phyloP scores from a whole-genome alignment of 2,329 filamentous ascomycete genomes.

The Calonectria naviculata region DNA sequence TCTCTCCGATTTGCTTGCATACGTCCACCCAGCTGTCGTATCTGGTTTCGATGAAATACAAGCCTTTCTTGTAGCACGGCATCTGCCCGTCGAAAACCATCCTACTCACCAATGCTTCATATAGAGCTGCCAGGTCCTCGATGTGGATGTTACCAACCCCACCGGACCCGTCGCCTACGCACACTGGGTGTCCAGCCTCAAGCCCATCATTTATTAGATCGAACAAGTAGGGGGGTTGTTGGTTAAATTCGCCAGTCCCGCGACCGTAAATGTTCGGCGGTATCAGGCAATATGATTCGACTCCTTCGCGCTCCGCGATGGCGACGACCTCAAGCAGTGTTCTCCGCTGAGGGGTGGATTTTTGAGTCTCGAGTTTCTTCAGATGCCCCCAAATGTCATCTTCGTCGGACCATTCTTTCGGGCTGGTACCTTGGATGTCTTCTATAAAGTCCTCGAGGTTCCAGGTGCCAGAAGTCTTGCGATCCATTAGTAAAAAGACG shows the following conservation, averaged over 20 bases:
- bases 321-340: conserved; percentile 7
- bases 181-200: background rate
- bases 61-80: background rate
- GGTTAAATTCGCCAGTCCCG: background rate
- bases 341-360: background rate
- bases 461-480: conserved; percentile 21
- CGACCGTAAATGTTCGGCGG: conserved; percentile 13
- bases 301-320: background rate
- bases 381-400: background rate
- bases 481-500: background rate
- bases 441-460: background rate
- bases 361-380: background rate
- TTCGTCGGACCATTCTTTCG: background rate
- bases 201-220: conserved; percentile 1
- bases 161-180: background rate
- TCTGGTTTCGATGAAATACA: conserved; percentile 19
- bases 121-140: conserved; percentile 16
- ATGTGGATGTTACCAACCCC: conserved; percentile 14
- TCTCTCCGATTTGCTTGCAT: background rate
- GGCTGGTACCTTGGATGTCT: background rate
- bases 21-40: conserved; percentile 13
- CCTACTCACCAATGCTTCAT: conserved; percentile 5
- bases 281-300: conserved; percentile 11
- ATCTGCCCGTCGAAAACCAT: background rate
- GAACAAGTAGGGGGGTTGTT: background rate